A percentile compares a stretch with the other conserved stretches of the same genome.
phyloP scores from a whole-genome alignment of 1,284 basidiomycete species.

The Megacollybia platyphylla region DNA sequence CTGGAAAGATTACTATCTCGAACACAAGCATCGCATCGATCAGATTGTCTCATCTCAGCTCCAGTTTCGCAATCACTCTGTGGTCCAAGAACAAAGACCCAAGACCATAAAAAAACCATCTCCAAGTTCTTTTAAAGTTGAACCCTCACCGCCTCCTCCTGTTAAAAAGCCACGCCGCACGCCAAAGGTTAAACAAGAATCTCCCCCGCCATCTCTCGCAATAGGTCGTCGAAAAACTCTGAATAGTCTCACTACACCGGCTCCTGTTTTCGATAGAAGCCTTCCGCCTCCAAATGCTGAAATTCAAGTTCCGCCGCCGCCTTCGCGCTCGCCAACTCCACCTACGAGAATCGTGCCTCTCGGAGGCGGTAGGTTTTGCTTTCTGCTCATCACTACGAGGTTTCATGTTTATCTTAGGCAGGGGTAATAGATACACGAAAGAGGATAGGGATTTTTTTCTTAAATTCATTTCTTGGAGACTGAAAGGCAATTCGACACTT shows the following conservation, averaged over 20 bases:
- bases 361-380: constrained; percentile 8
- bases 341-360: constrained; percentile 33
- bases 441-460: constrained; percentile 54
- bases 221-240: constrained; percentile 29
- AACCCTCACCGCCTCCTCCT: constrained; percentile 14
- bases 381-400: no score
- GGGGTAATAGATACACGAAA: constrained; percentile 49
- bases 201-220: neutral
- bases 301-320: constrained; percentile 42
- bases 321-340: constrained; percentile 55
- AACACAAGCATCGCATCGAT: constrained; percentile 46
- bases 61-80: neutral
- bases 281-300: constrained; percentile 43
- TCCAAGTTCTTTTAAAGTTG: constrained; percentile 19
- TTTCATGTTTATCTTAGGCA: constrained; percentile 4
- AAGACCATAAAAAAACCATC: constrained; percentile 38
- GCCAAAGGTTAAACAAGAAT: constrained; percentile 3
- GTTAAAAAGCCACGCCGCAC: constrained; percentile 4
- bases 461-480: constrained; percentile 46
- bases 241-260: constrained; percentile 41
- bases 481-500: constrained; percentile 36
- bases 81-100: constrained; percentile 7
- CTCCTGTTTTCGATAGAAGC: constrained; percentile 25
- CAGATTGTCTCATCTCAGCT: constrained; percentile 21
- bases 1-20: constrained; percentile 22